Base-by-base conservation (phyloP, 768 basidiomycete genomes). In the Termitomyces bulborhizus region DNA sequence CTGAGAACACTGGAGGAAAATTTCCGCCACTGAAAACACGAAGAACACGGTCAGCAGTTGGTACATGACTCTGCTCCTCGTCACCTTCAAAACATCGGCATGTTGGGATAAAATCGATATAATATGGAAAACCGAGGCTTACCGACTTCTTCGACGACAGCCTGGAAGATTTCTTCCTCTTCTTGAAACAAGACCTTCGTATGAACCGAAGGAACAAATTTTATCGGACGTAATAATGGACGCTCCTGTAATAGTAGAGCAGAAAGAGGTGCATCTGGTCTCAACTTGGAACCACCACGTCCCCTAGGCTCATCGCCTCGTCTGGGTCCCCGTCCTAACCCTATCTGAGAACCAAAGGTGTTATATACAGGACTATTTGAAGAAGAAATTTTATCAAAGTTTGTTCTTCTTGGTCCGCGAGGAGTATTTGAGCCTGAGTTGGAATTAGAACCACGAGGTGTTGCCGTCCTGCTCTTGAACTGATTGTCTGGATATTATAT, bases 1-100 rank as follows among this genome's bases (percentile, higher is more conserved):
- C 27, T 2, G 67, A 68, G 15, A 65, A 56, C 42, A 65, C 55
- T 44, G 54, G 54, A 21, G 60, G 62, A 31, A 63, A 53, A 60
- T 61, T 54, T 3, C 60, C 60, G 8, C 68, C 75, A 56, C 77
- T 80, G 70, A 91, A 90, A 1, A 91, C 75, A 2, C 75, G 80
- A 29, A 78, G 71, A 26, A 92, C 80, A 9, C 73, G 76, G n/a
- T 85, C 80, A 0, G 88, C 87, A 4, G 88, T 91, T 6, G 90
- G 88, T 4, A 81, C 73, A 67, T 83, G 79, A 45, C 76, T 81
- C 42, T 75, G 61, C 50, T 82, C 76, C 29, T 75, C 71, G 40
- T 80, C 78, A 21, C 71, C 82, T 80, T 5, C 52, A 32, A 18
- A 18, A 45, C 29, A 27, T 46, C 46, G 39, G n/a, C 16, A 39